Evolutionary conservation across 2,329 filamentous ascomycete genomes (phyloP), one percentile per base, ranked within the genome.

Genomic region (Penicillium decumbens): DNA sequence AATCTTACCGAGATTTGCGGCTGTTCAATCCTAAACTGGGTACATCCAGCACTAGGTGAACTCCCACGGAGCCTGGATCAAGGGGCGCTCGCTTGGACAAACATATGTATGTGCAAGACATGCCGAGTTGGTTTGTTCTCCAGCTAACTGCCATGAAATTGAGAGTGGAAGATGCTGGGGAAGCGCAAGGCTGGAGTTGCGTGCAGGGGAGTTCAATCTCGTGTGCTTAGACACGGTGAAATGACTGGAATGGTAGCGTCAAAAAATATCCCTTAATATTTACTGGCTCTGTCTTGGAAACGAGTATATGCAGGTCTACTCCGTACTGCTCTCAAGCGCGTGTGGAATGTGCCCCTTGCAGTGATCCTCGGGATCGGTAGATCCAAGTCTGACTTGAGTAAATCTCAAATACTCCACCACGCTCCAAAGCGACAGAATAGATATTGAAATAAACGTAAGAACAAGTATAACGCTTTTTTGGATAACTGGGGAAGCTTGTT

Each of bases 311-410:
- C 20, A 8, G 33, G 6, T 12, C 33, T 12, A 12, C 15, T 3
- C 20, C 20, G 20, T 20, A 7, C 15, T 18, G 15, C 15, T 10
- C 33, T 18, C 12, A 18, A 23, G 33, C 33, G 12, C 33, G 33
- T 37, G 33, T 37, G 33, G 38, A 40, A 40, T 40, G 38, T 40
- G 38, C 23, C 38, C 38, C 38, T 40, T 40, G 38, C 38, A 40
- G 38, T 12, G 38, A 40, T 25, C 15, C n/a, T 15, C 38, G 12
- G 9, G 38, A 27, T 40, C 38, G 6, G 24, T 12, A n/a, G 38
- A 25, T 27, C 24, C 38, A 40, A 23, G 13, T 12, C 38, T n/a
- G 12, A 27, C 20, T 40, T n/a, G 2, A n/a, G 3, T 10, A 6
- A 6, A 15, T 25, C n/a, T 25, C 24, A 27, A 23, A 39, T 39